phyloP scores from a whole-genome alignment of 1,284 basidiomycete genomes.

The Cutaneotrichosporon curvatum region DNA sequence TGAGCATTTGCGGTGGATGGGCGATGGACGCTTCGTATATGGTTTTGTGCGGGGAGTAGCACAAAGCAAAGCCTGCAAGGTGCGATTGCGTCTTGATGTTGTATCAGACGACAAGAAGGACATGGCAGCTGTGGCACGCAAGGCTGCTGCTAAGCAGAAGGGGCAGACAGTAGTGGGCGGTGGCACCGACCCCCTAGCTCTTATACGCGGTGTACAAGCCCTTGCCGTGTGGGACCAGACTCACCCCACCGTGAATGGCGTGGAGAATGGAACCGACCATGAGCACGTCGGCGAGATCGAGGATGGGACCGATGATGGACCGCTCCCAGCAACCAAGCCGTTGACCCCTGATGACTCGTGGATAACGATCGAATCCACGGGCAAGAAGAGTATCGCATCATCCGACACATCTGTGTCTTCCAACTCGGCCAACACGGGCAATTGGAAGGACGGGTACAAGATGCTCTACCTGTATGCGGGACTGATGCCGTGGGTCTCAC shows the following conservation, averaged over 20 bases:
- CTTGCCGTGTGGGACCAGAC: background rate
- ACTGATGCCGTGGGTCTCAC: constrained; percentile 50
- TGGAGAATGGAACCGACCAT: background rate
- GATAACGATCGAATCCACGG: constrained; percentile 31
- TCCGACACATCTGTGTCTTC: background rate
- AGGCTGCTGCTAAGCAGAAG: constrained; percentile 14
- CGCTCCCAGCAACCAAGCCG: constrained; percentile 21
- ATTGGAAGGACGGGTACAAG: constrained; percentile 64
- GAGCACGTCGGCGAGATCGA: background rate
- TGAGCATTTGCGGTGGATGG: constrained; percentile 84
- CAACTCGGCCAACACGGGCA: constrained; percentile 6
- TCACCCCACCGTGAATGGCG: background rate
- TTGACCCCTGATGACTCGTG: constrained; percentile 38
- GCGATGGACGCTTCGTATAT: constrained; percentile 79
- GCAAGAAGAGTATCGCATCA: too few relatives aligned
- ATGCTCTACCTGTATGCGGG: constrained; percentile 61
- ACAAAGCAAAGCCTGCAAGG: constrained; percentile 60
- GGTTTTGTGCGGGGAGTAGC: constrained; percentile 72
- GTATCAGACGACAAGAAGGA: constrained; percentile 63
- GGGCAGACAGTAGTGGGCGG: constrained; percentile 17
- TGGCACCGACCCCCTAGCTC: constrained; percentile 8
- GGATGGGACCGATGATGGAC: constrained; percentile 15
- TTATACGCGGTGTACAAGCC: constrained; percentile 10
- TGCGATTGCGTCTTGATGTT: constrained; percentile 64
- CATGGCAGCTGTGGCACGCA: constrained; percentile 52